phyloP scores from a whole-genome alignment of 1,284 basidiomycete genomes.

The Ceratobasidium sp. region DNA sequence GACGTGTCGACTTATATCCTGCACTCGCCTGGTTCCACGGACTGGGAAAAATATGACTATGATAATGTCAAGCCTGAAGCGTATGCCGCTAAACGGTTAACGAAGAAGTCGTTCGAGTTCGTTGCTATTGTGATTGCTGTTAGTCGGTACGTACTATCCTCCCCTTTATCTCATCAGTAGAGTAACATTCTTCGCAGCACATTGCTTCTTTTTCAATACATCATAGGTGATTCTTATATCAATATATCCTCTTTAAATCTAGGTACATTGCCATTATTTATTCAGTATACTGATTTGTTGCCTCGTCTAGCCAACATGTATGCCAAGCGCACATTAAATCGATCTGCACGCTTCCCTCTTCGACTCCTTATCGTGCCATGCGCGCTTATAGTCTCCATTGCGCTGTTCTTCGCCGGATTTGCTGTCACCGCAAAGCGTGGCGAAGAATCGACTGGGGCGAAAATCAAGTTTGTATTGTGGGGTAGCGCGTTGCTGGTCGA shows the following conservation, averaged over 20 bases:
- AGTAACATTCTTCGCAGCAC: background rate
- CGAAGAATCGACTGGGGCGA: conserved; percentile 10
- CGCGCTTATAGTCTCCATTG: background rate
- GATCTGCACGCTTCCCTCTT: background rate
- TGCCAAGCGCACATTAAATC: background rate
- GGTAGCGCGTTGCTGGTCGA: conserved; percentile 27
- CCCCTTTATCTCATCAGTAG: background rate
- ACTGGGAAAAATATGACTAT: background rate
- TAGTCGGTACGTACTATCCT: conserved; percentile 1
- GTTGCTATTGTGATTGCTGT: conserved; percentile 10
- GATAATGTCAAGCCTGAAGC: background rate
- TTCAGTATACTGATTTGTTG: background rate
- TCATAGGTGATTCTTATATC: background rate
- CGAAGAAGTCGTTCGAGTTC: background rate
- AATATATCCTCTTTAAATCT: too few species aligned
- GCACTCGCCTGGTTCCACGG: conserved; percentile 28
- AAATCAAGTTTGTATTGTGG: conserved; percentile 25
- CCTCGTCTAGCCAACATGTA: background rate
- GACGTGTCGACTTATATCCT: conserved; percentile 33
- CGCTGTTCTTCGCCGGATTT: conserved; percentile 14
- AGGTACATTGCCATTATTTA: background rate
- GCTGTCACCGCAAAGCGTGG: conserved; percentile 10
- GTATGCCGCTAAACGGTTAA: background rate
- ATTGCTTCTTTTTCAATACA: conserved; percentile 12
- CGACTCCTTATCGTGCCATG: conserved; percentile 13